Evolutionary conservation across 163 green algal species (phyloP).

Genomic region (Trebouxia gelatinosa): DNA sequence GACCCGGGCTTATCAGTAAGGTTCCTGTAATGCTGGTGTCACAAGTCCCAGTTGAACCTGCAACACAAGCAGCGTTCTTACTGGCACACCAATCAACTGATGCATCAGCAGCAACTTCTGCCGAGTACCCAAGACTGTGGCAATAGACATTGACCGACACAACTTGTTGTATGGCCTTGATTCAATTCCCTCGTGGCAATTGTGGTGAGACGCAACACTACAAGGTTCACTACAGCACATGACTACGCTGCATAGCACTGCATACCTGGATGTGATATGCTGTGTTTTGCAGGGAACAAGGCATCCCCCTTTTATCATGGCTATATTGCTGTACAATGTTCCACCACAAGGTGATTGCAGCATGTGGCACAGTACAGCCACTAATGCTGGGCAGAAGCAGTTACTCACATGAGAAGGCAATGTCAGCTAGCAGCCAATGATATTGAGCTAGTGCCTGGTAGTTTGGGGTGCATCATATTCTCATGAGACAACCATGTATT

Average conservation of each 20-base stretch:
- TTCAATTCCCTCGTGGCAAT: neutral
- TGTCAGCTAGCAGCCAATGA: neutral
- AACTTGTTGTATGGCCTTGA: neutral
- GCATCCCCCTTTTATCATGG: no score
- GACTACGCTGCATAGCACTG: no score
- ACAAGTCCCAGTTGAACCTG: neutral
- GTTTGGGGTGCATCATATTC: neutral
- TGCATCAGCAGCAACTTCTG: no score
- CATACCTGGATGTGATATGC: no score
- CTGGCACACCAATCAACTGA: no score
- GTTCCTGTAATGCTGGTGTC: neutral
- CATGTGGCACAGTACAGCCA: no score
- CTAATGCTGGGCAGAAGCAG: no score
- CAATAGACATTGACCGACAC: neutral
- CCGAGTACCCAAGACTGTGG: neutral
- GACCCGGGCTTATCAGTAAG: conserved; percentile 24
- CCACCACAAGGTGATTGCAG: no score
- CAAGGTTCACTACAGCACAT: neutral
- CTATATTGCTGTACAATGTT: no score
- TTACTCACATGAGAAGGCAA: neutral
- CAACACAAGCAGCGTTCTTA: no score
- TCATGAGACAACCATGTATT: neutral
- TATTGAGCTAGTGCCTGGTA: neutral
- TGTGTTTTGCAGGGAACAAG: no score
- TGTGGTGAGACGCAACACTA: neutral